Conservation (phyloP, 2,329 filamentous ascomycete species). For the Pestalotiopsis sp. region DNA sequence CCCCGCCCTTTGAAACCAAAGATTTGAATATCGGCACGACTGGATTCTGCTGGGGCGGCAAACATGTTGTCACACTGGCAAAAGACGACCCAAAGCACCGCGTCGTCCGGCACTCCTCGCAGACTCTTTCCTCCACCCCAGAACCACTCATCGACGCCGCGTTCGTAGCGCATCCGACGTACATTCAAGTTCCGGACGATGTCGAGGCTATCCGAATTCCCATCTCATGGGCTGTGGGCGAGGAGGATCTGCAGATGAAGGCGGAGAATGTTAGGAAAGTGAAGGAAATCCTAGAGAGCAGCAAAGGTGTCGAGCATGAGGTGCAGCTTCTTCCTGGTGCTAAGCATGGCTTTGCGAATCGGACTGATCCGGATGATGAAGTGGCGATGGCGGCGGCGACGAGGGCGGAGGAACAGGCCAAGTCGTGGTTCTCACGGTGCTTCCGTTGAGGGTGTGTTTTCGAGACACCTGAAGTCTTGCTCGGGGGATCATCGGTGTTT, state of each 20-base stretch:
- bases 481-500: too few species aligned
- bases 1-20: background rate
- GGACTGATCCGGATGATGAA: conserved; percentile 21
- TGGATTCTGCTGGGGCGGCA: conserved; percentile 66
- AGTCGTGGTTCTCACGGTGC: conserved; percentile 30
- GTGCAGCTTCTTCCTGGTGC: conserved; percentile 36
- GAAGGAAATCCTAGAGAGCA: conserved; percentile 34
- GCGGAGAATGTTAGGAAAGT: conserved; percentile 32
- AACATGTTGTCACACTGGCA: conserved; percentile 50
- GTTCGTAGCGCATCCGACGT: conserved; percentile 54
- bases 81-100: conserved; percentile 22
- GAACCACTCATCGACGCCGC: conserved; percentile 48
- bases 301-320: conserved; percentile 33
- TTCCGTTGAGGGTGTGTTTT: conserved; percentile 15
- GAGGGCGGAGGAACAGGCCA: conserved; percentile 30
- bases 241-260: conserved; percentile 41
- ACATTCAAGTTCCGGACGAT: conserved; percentile 47
- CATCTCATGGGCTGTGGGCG: conserved; percentile 45
- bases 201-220: conserved; percentile 44
- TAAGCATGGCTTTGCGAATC: conserved; percentile 40
- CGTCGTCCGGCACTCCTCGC: background rate
- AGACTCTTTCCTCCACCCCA: background rate
- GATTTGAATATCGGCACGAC: conserved; percentile 44
- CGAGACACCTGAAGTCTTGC: conserved; percentile 14
- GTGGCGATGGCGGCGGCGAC: conserved; percentile 24